These are phyloP conservation scores for Inga laurina DNA, from an alignment of 306 rosid genomes.

Conservation along the genomic window DNA sequence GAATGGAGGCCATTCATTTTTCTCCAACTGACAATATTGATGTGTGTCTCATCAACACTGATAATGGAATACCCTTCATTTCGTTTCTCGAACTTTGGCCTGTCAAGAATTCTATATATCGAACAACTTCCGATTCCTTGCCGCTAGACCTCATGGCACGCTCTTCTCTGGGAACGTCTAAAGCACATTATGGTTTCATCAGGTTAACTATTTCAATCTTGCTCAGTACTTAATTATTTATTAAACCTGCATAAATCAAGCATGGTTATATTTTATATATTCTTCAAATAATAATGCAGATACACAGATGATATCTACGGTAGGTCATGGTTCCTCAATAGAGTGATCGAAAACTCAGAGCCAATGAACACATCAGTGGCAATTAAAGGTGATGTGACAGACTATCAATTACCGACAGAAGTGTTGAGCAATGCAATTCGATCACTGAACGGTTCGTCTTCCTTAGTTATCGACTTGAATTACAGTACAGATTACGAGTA, in stretches of 20 bases:
- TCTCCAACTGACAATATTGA: background rate
- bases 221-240: no score
- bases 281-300: background rate
- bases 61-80: background rate
- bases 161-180: no score
- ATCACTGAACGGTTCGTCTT: background rate
- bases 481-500: background rate
- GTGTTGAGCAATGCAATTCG: slow-evolving; percentile 19
- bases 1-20: background rate
- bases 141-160: background rate
- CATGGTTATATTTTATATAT: background rate
- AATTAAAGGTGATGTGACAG: background rate
- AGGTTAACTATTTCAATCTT: no score
- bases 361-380: background rate
- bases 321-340: background rate
- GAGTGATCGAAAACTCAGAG: background rate
- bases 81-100: background rate
- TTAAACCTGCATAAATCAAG: no score
- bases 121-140: background rate
- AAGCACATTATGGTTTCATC: no score
- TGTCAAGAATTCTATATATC: background rate
- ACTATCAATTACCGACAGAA: background rate
- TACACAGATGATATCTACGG: background rate
- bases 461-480: background rate
- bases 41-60: background rate